phyloP scores from a whole-genome alignment of 495 filamentous ascomycete species.

The Podospora anserina region DNA sequence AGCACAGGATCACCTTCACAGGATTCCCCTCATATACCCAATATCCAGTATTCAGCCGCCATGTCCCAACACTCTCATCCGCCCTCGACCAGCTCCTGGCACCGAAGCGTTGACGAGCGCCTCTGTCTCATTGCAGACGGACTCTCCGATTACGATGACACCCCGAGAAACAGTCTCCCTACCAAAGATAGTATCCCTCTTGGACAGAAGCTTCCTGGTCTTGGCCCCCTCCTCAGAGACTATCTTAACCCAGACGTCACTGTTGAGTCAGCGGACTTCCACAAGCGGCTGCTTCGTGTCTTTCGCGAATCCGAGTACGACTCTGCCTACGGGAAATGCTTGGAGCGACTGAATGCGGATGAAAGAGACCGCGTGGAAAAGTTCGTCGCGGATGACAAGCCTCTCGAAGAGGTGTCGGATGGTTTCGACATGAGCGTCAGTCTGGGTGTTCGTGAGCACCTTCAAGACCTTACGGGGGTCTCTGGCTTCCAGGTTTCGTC shows the following conservation, averaged over 20 bases:
- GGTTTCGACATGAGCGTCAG: slow-evolving; percentile 13
- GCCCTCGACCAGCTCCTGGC: background rate
- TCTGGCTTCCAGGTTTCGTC: background rate
- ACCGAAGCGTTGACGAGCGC: background rate
- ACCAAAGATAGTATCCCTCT: no score
- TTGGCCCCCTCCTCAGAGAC: background rate
- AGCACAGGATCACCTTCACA: no score
- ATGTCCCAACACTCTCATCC: background rate
- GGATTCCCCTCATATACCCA: no score
- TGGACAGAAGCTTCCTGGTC: background rate
- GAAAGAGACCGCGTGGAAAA: background rate
- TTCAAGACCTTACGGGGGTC: slow-evolving; percentile 3
- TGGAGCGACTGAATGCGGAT: background rate
- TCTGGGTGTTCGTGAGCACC: slow-evolving; percentile 15
- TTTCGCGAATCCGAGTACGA: slow-evolving; percentile 13
- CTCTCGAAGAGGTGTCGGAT: background rate
- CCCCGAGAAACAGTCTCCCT: background rate
- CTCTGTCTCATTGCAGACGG: background rate
- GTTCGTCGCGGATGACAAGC: background rate
- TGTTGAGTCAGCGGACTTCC: slow-evolving; percentile 1
- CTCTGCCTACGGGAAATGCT: slow-evolving; percentile 11
- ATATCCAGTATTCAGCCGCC: no score
- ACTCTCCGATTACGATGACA: background rate
- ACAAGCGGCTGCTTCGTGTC: slow-evolving; percentile 13
- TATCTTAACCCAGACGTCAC: background rate